phyloP scores from a whole-genome alignment of 257 asterid species.

The Forsythia suspensa region DNA sequence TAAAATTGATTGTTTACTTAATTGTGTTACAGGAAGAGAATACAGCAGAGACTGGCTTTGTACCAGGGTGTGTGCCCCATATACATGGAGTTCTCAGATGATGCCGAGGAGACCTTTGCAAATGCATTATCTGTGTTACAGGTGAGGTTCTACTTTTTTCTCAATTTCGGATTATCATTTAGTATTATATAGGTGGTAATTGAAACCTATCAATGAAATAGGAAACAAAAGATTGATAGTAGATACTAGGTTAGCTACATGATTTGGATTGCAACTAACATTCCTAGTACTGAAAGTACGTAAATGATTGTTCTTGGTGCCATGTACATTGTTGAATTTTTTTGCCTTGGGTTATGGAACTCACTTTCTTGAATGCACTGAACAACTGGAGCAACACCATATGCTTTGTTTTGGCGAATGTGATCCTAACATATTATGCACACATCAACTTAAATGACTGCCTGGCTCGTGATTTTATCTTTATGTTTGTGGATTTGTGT shows the following conservation, averaged over 20 bases:
- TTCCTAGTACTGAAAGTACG: not conserved
- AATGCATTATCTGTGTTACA: constrained; percentile 48
- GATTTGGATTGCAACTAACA: not conserved
- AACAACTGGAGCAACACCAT: not conserved
- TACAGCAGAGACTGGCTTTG: constrained; percentile 58
- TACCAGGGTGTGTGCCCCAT: constrained; percentile 68
- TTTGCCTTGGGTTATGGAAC: not conserved
- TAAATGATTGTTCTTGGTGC: not conserved
- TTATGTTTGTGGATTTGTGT: not conserved
- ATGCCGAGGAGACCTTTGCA: constrained; percentile 59
- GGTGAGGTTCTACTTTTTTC: constrained; percentile 30
- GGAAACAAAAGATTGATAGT: not conserved
- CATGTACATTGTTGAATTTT: not conserved
- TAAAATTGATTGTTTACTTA: not conserved
- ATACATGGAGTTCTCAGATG: constrained; percentile 54
- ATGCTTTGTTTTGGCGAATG: not conserved
- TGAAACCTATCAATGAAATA: not conserved
- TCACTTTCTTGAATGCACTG: not conserved
- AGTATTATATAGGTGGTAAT: not conserved
- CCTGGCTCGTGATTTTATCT: not conserved
- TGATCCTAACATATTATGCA: not conserved
- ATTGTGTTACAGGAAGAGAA: constrained; percentile 46
- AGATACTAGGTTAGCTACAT: not conserved
- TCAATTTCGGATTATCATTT: not conserved
- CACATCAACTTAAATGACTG: not conserved